Conservation (phyloP, 345 rosid species). For the Eucalyptus camaldulensis region DNA sequence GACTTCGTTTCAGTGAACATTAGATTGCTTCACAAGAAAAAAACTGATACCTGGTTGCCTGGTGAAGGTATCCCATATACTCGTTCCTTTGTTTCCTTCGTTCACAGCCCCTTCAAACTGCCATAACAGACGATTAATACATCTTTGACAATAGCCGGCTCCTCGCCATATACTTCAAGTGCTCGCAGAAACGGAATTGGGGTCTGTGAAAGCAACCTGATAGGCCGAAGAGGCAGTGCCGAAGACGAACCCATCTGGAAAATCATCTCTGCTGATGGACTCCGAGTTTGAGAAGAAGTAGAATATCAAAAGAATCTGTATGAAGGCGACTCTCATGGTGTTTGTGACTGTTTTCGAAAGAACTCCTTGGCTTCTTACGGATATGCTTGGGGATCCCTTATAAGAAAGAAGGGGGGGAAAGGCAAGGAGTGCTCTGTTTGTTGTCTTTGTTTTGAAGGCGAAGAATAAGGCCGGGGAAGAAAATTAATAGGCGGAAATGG, state of each 20-base stretch:
- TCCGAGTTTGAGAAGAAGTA: slow-evolving; percentile 12
- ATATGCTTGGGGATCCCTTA: background rate
- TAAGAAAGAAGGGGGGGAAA: background rate
- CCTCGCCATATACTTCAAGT: background rate
- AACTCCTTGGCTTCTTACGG: background rate
- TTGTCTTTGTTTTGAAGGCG: slow-evolving; percentile 9
- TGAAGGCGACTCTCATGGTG: slow-evolving; percentile 3
- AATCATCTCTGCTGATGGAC: slow-evolving; percentile 52
- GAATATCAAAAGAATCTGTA: background rate
- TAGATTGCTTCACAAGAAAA: background rate
- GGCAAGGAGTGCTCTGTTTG: background rate
- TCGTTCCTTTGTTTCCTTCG: slow-evolving; percentile 85
- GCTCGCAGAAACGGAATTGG: no score
- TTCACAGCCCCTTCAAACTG: slow-evolving; percentile 89
- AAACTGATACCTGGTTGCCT: slow-evolving; percentile 50
- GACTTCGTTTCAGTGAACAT: background rate
- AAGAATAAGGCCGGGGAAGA: background rate
- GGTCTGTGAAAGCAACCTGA: slow-evolving; percentile 29
- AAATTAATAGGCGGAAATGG: background rate
- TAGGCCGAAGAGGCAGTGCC: slow-evolving; percentile 96
- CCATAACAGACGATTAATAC: background rate
- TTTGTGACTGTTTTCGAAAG: background rate
- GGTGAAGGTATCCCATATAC: slow-evolving; percentile 87
- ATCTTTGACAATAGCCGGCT: background rate
- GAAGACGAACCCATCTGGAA: slow-evolving; percentile 65